Percentiles rank a stretch among this genome's conserved stretches.
Evolutionary conservation across 129 eudicot genomes (phyloP).

Genomic region (Oenanthe sinensis): DNA sequence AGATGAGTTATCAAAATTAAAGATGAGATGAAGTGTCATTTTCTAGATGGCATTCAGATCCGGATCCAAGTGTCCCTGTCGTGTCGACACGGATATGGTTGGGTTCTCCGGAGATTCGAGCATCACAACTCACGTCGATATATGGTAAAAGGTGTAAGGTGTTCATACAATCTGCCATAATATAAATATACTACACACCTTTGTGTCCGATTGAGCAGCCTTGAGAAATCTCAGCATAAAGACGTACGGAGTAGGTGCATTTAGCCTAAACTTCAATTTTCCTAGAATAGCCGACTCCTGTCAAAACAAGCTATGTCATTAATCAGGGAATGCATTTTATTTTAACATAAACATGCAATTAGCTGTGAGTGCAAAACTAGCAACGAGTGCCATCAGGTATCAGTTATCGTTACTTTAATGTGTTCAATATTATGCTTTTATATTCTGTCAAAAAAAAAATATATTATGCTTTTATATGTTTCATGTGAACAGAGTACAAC

Average conservation of each 20-base stretch:
- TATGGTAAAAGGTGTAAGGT: background rate
- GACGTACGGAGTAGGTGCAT: constrained; percentile 77
- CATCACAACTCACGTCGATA: no score
- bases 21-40: no score
- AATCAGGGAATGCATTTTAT: background rate
- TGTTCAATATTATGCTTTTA: background rate
- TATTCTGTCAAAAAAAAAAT: no score
- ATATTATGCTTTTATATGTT: background rate
- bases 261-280: constrained; percentile 76
- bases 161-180: background rate
- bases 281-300: constrained; percentile 70
- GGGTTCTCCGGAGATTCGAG: no score
- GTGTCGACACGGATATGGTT: no score
- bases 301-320: constrained; percentile 4
- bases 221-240: constrained; percentile 87
- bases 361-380: constrained; percentile 6
- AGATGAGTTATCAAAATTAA: no score
- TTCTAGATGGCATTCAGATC: no score
- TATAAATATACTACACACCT: constrained; percentile 30
- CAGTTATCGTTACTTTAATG: background rate
- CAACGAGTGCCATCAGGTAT: background rate
- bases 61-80: no score
- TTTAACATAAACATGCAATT: background rate
- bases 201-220: constrained; percentile 69
- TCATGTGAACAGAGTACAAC: background rate